Evolutionary conservation across 345 rosid genomes (phyloP).

Genomic region (Citrus reticulata): DNA sequence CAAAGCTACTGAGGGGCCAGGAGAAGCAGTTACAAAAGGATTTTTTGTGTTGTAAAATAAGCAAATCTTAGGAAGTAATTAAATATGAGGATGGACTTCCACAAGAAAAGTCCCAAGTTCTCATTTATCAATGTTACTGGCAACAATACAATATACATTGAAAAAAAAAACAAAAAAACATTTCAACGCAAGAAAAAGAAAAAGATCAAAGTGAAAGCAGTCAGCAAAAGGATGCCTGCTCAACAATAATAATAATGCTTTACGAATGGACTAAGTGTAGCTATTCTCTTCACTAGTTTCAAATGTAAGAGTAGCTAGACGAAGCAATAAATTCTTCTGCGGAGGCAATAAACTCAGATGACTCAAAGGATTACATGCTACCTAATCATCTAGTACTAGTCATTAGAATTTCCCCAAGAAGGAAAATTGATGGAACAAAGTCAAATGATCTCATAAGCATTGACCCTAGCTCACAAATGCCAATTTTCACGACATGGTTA

Average conservation of each 20-base stretch:
- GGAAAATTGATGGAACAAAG: slow-evolving; percentile 19
- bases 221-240: background rate
- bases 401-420: background rate
- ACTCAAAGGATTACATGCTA: background rate
- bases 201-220: background rate
- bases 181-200: background rate
- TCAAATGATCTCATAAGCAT: slow-evolving; percentile 16
- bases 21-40: slow-evolving; percentile 13
- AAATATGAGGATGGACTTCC: background rate
- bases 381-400: background rate
- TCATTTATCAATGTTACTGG: background rate
- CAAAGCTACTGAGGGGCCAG: background rate
- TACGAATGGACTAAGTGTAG: background rate
- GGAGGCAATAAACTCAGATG: background rate
- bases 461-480: slow-evolving; percentile 4
- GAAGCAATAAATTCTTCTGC: background rate
- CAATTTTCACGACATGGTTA: background rate
- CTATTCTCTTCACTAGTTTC: background rate
- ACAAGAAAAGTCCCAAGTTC: background rate
- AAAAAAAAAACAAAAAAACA: too few relatives aligned
- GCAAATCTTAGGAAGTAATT: background rate
- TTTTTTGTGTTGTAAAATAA: background rate
- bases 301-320: background rate
- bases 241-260: background rate
- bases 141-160: background rate